Evolutionary conservation across 2,329 filamentous ascomycete genomes (phyloP), one percentile per base, ranked within the genome.

Genomic region (Aureobasidium lini): DNA sequence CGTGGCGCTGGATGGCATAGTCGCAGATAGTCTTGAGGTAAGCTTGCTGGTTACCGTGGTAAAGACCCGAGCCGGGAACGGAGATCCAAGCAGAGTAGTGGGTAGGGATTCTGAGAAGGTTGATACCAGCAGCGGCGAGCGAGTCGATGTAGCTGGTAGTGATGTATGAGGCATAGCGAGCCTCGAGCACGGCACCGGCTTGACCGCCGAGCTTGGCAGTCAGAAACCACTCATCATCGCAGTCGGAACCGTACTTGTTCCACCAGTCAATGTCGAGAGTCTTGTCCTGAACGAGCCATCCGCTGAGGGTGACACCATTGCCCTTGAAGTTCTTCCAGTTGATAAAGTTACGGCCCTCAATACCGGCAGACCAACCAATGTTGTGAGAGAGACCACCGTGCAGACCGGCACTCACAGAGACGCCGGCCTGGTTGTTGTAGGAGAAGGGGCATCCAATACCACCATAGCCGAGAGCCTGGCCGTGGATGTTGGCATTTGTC

Each of bases 201-300:
- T 66, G 47, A 9, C 57, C 32, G 15, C 71, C 70, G 3, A 74
- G 64, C 18, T 65, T 62, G 10, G 57, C 57, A 57, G 71, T 74
- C 18, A 69, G 65, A 8, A 56, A 67, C 71, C 71, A 74, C 64
- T 75, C 71, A 53, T 74, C 72, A 64, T 64, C 9, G 15, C 64
- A 52, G 28, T 23, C 34, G 9, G 43, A 49, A 16, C 36, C 39
- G 23, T 60, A 44, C 49, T 56, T 52, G 31, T 50, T 44, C 49
- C 49, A 62, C 54, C 54, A 58, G 28, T 49, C 44, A 10, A 44
- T 16, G 39, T 53, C 48, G 32, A 50, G 50, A 18, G 57, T 43
- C 36, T 54, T 59, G 60, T 73, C 71, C 61, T 70, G 65, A 7
- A 62, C 66, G 2, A 73, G 60, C 71, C 71, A 73, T 42, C 67